A percentile compares a stretch with the other conserved stretches of the same genome.
Conservation (phyloP, 2,329 filamentous ascomycete genomes). For the Diaporthe citri region DNA sequence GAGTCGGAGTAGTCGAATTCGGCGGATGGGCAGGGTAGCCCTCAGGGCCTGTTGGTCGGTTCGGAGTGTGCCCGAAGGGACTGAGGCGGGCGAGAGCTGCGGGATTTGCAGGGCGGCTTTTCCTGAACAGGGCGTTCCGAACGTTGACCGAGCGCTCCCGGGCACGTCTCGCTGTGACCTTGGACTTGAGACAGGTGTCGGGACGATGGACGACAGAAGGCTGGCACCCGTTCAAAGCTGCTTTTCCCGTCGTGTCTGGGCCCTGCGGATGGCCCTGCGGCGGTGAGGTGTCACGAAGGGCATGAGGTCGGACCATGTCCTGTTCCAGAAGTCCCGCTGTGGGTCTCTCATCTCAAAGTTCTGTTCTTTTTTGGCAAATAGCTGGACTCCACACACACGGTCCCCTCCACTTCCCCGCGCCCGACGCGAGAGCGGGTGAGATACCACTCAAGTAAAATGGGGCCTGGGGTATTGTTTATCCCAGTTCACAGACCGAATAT, state of each 20-base stretch:
- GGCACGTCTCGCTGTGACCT: not conserved
- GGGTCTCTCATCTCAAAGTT: not conserved
- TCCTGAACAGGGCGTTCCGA: conserved; percentile 21
- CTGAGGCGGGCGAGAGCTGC: not conserved
- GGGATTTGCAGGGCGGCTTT: conserved; percentile 8
- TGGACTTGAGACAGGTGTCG: not conserved
- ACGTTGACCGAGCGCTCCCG: not conserved
- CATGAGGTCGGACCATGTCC: conserved; percentile 32
- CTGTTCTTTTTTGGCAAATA: not conserved
- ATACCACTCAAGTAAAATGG: not conserved
- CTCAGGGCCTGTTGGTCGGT: not conserved
- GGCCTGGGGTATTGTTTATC: not conserved
- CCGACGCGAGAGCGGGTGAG: not conserved
- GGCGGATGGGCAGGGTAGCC: conserved; percentile 5
- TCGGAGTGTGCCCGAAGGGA: conserved; percentile 15
- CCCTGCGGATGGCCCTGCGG: not conserved
- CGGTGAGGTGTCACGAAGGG: conserved; percentile 7
- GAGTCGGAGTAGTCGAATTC: conserved; percentile 13
- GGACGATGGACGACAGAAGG: not conserved
- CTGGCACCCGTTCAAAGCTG: not conserved
- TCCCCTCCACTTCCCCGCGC: conserved; percentile 17
- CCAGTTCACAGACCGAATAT: not conserved
- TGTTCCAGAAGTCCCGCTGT: conserved; percentile 25
- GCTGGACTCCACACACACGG: not conserved
- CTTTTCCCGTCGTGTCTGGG: not conserved